Conservation (phyloP, 1,284 basidiomycete genomes). For the Trichosporon coremiiforme region DNA sequence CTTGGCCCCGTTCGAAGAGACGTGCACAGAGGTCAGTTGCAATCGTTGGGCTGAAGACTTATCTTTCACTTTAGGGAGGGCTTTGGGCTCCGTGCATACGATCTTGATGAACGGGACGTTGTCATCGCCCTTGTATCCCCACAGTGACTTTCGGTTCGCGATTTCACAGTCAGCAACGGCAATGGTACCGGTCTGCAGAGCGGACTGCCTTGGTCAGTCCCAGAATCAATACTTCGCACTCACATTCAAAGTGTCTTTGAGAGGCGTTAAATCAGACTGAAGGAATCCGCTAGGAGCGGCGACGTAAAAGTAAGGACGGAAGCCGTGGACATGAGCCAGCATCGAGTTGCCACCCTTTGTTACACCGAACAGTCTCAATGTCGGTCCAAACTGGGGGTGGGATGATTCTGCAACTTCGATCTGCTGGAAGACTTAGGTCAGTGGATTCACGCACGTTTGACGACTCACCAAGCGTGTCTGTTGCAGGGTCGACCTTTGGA, state of each 20-base stretch:
- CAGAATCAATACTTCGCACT: constrained; percentile 42
- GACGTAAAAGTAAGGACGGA: constrained; percentile 88
- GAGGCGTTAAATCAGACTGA: constrained; percentile 66
- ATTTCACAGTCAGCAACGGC: constrained; percentile 66
- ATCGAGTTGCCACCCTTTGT: constrained; percentile 87
- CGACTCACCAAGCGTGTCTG: constrained; percentile 65
- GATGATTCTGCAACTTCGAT: constrained; percentile 82
- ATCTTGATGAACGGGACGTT: constrained; percentile 79
- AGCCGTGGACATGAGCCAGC: constrained; percentile 74
- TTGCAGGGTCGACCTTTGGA: constrained; percentile 63
- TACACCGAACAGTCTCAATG: constrained; percentile 81
- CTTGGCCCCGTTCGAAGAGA: constrained; percentile 81
- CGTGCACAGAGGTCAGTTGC: constrained; percentile 60
- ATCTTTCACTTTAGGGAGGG: constrained; percentile 86
- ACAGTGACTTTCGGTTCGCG: constrained; percentile 71
- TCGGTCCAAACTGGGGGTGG: constrained; percentile 61
- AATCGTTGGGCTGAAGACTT: constrained; percentile 58
- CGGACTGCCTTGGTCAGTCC: constrained; percentile 28
- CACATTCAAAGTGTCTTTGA: constrained; percentile 76
- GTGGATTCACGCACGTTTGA: neutral
- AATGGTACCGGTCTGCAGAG: constrained; percentile 46
- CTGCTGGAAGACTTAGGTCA: constrained; percentile 74
- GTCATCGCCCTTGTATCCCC: constrained; percentile 84
- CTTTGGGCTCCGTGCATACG: constrained; percentile 69
- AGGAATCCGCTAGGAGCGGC: constrained; percentile 79